Conservation (phyloP, 108 stramenopile species). For the Stephanodiscus minutulus region DNA sequence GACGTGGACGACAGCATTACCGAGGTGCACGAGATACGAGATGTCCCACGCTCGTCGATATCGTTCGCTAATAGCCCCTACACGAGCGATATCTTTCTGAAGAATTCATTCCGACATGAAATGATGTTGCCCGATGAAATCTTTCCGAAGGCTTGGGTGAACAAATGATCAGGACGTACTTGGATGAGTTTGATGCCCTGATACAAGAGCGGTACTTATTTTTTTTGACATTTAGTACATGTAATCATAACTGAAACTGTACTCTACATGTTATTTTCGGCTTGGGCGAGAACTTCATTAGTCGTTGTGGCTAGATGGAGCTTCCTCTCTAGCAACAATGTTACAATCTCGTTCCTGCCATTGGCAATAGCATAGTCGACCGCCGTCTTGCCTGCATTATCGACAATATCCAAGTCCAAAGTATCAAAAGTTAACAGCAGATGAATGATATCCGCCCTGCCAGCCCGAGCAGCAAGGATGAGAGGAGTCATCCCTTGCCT, state of each 20-base stretch:
- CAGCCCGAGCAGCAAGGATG: constrained; percentile 75
- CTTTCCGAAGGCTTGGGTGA: constrained; percentile 58
- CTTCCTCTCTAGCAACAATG: constrained; percentile 25
- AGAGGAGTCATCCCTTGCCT: constrained; percentile 80
- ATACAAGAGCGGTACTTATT: no score
- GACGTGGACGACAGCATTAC: not conserved
- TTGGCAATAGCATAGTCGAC: constrained; percentile 72
- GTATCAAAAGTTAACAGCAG: constrained; percentile 37
- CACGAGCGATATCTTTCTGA: constrained; percentile 60
- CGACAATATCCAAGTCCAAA: constrained; percentile 40
- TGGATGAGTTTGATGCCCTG: constrained; percentile 50
- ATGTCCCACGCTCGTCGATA: constrained; percentile 70
- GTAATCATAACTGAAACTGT: no score
- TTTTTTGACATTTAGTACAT: no score
- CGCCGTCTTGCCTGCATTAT: constrained; percentile 65
- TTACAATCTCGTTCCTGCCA: constrained; percentile 53
- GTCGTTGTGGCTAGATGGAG: no score
- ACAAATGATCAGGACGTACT: no score
- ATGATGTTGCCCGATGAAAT: constrained; percentile 68
- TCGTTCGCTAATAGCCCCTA: constrained; percentile 66
- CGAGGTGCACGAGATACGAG: constrained; percentile 26
- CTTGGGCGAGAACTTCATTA: no score
- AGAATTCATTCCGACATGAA: constrained; percentile 68
- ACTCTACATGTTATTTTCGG: no score
- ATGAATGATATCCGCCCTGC: constrained; percentile 52